Conservation (phyloP, 2,329 filamentous ascomycete species). For the Mycosphaerella arachidis region DNA sequence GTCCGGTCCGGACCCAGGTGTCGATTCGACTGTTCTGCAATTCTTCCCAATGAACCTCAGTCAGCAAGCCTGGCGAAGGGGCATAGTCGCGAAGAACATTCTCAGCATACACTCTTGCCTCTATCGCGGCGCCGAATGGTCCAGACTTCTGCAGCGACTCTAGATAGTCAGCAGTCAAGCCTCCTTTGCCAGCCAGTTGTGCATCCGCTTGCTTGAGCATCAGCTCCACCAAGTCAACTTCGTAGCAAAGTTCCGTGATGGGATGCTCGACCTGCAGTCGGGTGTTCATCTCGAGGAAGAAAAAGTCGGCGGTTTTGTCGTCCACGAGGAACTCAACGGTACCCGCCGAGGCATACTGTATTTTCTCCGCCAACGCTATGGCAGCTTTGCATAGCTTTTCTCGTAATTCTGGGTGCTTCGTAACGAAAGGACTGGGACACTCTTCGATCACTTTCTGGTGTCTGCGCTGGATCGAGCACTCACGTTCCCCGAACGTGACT, state of each 20-base stretch:
- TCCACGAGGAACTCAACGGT: conserved; percentile 91
- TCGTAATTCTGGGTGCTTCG: conserved; percentile 50
- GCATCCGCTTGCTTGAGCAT: conserved; percentile 55
- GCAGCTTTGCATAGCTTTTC: conserved; percentile 63
- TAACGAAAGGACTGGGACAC: conserved; percentile 69
- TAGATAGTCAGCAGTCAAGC: conserved; percentile 41
- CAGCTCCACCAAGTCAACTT: conserved; percentile 51
- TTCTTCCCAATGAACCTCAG: conserved; percentile 53
- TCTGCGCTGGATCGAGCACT: conserved; percentile 80
- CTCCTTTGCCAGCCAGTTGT: conserved; percentile 43
- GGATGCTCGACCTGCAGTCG: conserved; percentile 56
- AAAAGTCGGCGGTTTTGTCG: conserved; percentile 74
- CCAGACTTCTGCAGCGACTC: conserved; percentile 39
- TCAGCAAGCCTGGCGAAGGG: conserved; percentile 56
- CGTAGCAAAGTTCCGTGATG: conserved; percentile 55
- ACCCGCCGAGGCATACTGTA: conserved; percentile 74
- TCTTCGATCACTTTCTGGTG: conserved; percentile 93
- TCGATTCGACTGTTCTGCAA: conserved; percentile 52
- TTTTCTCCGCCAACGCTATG: conserved; percentile 57
- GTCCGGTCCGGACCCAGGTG: conserved; percentile 59
- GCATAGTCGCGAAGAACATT: conserved; percentile 56
- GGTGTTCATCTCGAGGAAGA: conserved; percentile 59
- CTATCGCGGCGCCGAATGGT: conserved; percentile 49
- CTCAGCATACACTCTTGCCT: conserved; percentile 54
- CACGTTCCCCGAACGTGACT: conserved; percentile 79